Percentiles rank a stretch among this genome's conserved stretches.
Conservation (phyloP, 106 monocot genomes). For the Acorus gramineus region DNA sequence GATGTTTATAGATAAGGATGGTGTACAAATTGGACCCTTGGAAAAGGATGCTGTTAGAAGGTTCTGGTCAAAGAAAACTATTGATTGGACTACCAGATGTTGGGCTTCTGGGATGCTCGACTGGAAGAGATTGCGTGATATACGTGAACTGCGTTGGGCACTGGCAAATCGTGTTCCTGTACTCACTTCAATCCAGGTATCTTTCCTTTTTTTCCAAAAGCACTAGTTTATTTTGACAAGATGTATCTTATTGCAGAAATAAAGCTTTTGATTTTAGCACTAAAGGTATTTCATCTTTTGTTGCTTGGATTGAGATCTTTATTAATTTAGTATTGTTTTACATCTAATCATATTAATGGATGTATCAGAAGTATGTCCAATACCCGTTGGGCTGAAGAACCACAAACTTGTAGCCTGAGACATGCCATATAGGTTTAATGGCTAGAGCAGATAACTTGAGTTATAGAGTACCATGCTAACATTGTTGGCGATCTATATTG, state of each 20-base stretch:
- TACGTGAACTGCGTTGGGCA: conserved; percentile 97
- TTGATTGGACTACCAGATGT: conserved; percentile 90
- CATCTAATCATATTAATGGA: no score
- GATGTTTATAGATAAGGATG: conserved; percentile 84
- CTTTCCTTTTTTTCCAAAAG: neutral
- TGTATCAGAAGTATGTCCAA: no score
- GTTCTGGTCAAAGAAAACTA: conserved; percentile 76
- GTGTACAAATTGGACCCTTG: conserved; percentile 63
- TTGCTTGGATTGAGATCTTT: no score
- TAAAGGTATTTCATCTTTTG: no score
- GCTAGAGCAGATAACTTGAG: no score
- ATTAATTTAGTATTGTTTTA: no score
- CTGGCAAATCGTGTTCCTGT: conserved; percentile 73
- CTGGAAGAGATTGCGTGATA: conserved; percentile 88
- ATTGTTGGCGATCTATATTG: no score
- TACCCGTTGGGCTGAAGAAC: no score
- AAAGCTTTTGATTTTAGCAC: no score
- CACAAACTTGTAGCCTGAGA: no score
- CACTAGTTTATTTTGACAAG: neutral
- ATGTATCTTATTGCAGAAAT: neutral
- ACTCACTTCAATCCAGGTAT: conserved; percentile 85
- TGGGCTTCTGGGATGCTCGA: conserved; percentile 95
- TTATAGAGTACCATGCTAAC: no score
- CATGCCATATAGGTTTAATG: no score
- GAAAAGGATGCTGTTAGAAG: conserved; percentile 94